Conservation (phyloP, 192 early-diverging fungal genomes). For the Coemansia sp. region DNA sequence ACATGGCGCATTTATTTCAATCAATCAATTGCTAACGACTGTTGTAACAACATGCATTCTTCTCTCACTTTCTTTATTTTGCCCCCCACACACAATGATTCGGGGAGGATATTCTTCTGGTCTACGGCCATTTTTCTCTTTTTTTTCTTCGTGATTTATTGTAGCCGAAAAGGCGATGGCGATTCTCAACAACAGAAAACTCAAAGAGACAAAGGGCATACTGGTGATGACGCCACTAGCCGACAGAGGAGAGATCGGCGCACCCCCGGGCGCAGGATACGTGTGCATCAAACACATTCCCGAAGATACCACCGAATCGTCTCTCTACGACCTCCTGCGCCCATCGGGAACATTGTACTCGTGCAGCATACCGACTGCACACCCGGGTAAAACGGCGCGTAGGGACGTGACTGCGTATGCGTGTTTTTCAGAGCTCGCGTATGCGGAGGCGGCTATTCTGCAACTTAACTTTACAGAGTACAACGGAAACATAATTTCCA, state of each 20-base stretch:
- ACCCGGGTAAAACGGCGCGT: conserved; percentile 9
- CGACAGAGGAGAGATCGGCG: conserved; percentile 23
- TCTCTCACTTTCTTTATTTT: neutral
- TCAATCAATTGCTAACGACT: neutral
- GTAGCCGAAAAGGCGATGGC: conserved; percentile 56
- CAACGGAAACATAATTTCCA: conserved; percentile 36
- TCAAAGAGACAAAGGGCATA: conserved; percentile 31
- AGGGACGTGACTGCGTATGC: conserved; percentile 38
- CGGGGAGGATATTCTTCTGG: neutral
- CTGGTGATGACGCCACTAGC: conserved; percentile 47
- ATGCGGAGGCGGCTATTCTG: conserved; percentile 40
- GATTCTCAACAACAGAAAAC: conserved; percentile 32
- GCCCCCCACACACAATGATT: neutral
- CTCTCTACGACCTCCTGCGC: conserved; percentile 51
- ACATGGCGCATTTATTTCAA: neutral
- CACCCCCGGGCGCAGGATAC: conserved; percentile 33
- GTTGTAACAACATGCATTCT: conserved; percentile 1
- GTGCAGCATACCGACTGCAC: conserved; percentile 35
- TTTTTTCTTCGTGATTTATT: neutral
- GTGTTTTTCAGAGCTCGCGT: conserved; percentile 37
- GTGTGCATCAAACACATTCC: conserved; percentile 53
- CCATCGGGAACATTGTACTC: conserved; percentile 49
- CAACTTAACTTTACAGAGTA: conserved; percentile 53
- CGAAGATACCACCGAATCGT: conserved; percentile 33
- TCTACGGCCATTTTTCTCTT: conserved; percentile 10